Evolutionary conservation across 1,139 yeast genomes (phyloP).

Genomic region (Debaryomycetaceae sp.): DNA sequence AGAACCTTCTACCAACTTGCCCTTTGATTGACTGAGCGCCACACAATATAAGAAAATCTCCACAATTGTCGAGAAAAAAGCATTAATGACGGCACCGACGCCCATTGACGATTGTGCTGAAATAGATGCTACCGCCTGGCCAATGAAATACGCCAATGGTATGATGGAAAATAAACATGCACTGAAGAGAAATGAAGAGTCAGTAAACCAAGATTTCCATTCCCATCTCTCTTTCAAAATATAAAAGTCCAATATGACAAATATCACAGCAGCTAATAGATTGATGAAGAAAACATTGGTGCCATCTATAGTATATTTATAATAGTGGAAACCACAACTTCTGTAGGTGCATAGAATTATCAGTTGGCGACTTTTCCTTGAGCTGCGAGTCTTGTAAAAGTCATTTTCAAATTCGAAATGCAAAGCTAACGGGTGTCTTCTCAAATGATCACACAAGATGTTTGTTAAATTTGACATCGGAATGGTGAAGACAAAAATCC

Average conservation of each 20-base stretch:
- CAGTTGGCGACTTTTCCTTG: slow-evolving; percentile 34
- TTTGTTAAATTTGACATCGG: slow-evolving; percentile 82
- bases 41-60: slow-evolving; percentile 91
- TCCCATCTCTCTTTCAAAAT: slow-evolving; percentile 52
- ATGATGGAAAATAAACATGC: slow-evolving; percentile 80
- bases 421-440: slow-evolving; percentile 88
- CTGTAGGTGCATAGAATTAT: slow-evolving; percentile 80
- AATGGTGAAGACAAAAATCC: slow-evolving; percentile 84
- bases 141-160: slow-evolving; percentile 94
- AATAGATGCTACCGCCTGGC: slow-evolving; percentile 98
- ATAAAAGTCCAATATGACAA: slow-evolving; percentile 79
- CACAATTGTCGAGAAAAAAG: slow-evolving; percentile 93
- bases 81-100: slow-evolving; percentile 97
- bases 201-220: slow-evolving; percentile 50
- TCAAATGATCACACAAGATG: slow-evolving; percentile 65
- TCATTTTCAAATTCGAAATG: slow-evolving; percentile 61
- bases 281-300: slow-evolving; percentile 91
- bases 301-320: slow-evolving; percentile 94
- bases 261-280: slow-evolving; percentile 70
- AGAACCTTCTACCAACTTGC: slow-evolving; percentile 93
- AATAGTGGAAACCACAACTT: slow-evolving; percentile 87
- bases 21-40: slow-evolving; percentile 82
- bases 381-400: slow-evolving; percentile 33
- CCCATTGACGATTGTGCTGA: slow-evolving; percentile 99
- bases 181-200: slow-evolving; percentile 61